Base-by-base conservation (phyloP, 169 alveolate genomes). In the Cryptosporidium ubiquitum region DNA sequence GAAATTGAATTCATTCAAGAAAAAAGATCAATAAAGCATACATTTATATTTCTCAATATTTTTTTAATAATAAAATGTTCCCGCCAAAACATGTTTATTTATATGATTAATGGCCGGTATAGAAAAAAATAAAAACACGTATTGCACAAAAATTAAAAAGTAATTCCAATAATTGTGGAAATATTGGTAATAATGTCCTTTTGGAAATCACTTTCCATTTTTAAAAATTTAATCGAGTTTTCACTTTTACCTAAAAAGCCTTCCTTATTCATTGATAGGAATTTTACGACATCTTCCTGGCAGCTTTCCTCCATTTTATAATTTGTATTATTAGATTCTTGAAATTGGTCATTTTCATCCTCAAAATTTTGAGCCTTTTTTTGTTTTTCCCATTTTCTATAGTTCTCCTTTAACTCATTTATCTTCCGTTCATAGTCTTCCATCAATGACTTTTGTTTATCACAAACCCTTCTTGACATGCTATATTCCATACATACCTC, bases 91-190 rank as follows among this genome's bases (percentile, higher is more conserved):
- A 23, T 47, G 55, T 47, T 20, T 20, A 47, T 47, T 14, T 14
- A 44, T 40, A 40, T 44, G 1, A 44, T 5, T 14, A 47, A 47
- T 47, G 14, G 2, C 51, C 51, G 20, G 55, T 47, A 47, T 47
- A 14, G 55, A 44, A 42, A 16, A 42, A 42, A 42, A 47, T 7
- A 47, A 47, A 47, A 47, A 47, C 55, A 47, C 55, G 55, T 47
- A 47, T 14, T 47, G 20, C 55, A 23, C 33, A 58, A 14, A 23
- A 58, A 26, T 58, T 58, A 58, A 26, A 58, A 58, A 58, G 79
- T n/a, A 7, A 68, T 68, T 31, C 79, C 79, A 39, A 68, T 68
- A 39, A 68, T 52, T n/a, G 40, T 40, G 61, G 60, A 39, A 1
- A 68, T 68, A 39, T 68, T 44, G 0, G 37, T 18, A 14, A 68